Base-by-base conservation (phyloP, 495 filamentous ascomycete genomes). In the Penicillium dipodomyicola region DNA sequence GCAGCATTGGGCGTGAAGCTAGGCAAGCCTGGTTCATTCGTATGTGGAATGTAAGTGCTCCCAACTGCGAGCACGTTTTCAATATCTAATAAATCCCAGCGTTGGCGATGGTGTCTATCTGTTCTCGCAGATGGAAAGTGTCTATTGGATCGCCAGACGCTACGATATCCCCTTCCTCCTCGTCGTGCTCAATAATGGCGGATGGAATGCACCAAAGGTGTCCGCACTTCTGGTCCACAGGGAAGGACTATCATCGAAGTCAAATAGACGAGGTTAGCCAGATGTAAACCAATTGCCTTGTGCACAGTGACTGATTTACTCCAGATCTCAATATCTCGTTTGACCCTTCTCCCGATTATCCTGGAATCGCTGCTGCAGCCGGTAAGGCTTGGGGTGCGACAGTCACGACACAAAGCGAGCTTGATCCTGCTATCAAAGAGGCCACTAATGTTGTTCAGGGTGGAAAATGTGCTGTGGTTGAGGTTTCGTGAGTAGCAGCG, bases 151-250 rank as follows among this genome's bases (percentile, higher is more conserved):
- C 56, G 74, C 84, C 9, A 78, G 83, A 62, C 82, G 91, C 22
- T 96, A 96, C 67, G 80, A 85, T n/a, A 89, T 96, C 44, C 91
- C 92, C 1, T 81, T 94, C n/a, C 72, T 96, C 51, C 91, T 90
- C 0, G 87, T 96, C 56, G 87, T 96, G 3, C 67, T 96, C 49
- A 96, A 96, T 64, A 96, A 96, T 67, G 55, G 54, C 6, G 90
- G 91, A 52, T 93, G 89, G 89, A 89, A 93, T 54, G 90, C 89
- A 0, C 90, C 89, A 1, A 78, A 82, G 22, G 81, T 79, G 56
- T 89, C 85, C 6, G 73, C 89, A 35, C 75, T 87, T 14, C 82
- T 92, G 9, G 89, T 92, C 7, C 89, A 92, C 59, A 87, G 89
- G 1, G 70, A 88, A 22, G 89, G 89, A 12, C 30, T 66, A 15